Percentiles rank a stretch among this genome's conserved stretches.
phyloP scores from a whole-genome alignment of 352 stramenopile species.

The Phytophthora agathidicida region DNA sequence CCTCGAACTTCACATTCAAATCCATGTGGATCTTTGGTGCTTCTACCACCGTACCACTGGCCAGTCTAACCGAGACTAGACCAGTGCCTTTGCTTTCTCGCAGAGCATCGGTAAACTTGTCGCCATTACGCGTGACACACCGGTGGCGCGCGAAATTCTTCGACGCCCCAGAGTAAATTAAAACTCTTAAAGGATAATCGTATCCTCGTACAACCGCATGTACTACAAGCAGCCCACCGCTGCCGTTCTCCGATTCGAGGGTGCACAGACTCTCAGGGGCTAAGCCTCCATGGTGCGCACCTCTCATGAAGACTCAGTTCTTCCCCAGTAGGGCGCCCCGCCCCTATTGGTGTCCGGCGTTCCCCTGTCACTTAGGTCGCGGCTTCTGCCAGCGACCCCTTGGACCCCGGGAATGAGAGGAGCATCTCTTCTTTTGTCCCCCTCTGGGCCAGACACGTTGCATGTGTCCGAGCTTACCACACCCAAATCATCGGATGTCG shows the following conservation, averaged over 20 bases:
- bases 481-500: background rate
- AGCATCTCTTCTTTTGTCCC: background rate
- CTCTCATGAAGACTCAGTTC: conserved; percentile 10
- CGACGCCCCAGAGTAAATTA: conserved; percentile 16
- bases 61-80: conserved; percentile 8
- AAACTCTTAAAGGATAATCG: conserved; percentile 4
- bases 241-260: conserved; percentile 11
- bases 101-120: conserved; percentile 8
- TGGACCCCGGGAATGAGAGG: background rate
- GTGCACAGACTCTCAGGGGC: conserved; percentile 13
- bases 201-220: conserved; percentile 7
- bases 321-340: conserved; percentile 28
- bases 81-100: conserved; percentile 7
- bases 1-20: conserved; percentile 8
- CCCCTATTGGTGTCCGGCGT: conserved; percentile 30
- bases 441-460: background rate
- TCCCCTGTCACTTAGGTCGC: conserved; percentile 10
- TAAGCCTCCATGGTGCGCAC: conserved; percentile 9
- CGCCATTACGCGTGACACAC: background rate
- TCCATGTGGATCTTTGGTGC: conserved; percentile 1
- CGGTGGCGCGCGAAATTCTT: conserved; percentile 11
- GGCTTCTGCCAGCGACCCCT: conserved; percentile 12
- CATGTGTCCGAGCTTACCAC: conserved; percentile 6
- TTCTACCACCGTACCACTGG: background rate
- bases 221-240: conserved; percentile 9